These are phyloP conservation scores for Neoarthrinium moseri DNA, from an alignment of 2,329 filamentous ascomycete species.

Conservation along the genomic window DNA sequence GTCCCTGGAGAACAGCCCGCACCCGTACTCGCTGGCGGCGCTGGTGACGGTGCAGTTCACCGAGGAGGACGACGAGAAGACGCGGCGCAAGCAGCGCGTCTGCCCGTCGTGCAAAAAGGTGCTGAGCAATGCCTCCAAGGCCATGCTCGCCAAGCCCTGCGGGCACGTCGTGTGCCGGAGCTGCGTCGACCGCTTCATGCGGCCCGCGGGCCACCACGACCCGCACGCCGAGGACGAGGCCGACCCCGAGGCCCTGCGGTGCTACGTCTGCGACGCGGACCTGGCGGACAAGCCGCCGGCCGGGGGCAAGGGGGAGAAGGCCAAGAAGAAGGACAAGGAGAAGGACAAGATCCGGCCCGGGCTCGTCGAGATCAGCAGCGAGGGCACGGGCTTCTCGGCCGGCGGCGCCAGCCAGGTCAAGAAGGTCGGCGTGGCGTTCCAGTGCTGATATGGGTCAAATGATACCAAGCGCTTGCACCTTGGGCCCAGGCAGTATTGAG, in stretches of 20 bases:
- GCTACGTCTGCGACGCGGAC: conserved; percentile 85
- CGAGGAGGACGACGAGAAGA: conserved; percentile 59
- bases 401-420: conserved; percentile 80
- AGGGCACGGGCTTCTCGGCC: conserved; percentile 90
- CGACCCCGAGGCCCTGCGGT: conserved; percentile 52
- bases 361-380: conserved; percentile 75
- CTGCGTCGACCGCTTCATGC: conserved; percentile 83
- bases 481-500: too few species aligned
- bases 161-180: conserved; percentile 88
- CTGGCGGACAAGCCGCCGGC: conserved; percentile 49
- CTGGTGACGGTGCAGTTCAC: conserved; percentile 77
- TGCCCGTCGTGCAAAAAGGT: conserved; percentile 87
- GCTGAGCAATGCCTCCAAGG: conserved; percentile 78
- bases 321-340: conserved; percentile 39
- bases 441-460: conserved; percentile 56
- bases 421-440: conserved; percentile 76
- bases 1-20: conserved; percentile 63
- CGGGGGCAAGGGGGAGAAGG: conserved; percentile 41
- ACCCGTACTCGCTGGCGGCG: conserved; percentile 74
- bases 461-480: neutral
- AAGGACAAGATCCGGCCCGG: conserved; percentile 66
- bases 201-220: conserved; percentile 51
- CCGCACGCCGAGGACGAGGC: conserved; percentile 53
- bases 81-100: conserved; percentile 41
- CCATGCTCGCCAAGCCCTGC: conserved; percentile 81